Evolutionary conservation across 1,139 yeast genomes (phyloP), one percentile per base, ranked within the genome.

Genomic region (Yamadazyma sp.): DNA sequence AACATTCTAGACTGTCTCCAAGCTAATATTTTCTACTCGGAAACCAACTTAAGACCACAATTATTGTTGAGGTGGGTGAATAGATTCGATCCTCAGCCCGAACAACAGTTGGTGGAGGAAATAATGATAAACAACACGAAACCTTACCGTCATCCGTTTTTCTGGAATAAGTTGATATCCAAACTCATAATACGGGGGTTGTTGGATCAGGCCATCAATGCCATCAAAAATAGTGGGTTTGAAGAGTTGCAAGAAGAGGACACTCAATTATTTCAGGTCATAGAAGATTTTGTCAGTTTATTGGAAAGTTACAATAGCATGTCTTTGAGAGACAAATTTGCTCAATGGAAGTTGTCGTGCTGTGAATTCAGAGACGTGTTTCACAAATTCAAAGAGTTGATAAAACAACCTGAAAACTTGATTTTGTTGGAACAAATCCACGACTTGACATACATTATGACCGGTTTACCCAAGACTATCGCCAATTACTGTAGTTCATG

Each of bases 181-280:
- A 82, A 77, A 48, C 57, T 82, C 32, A 54, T 83, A 1, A 52
- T 78, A 3, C 70, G 95, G 53, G 95, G 95, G 0, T 61, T 81
- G 34, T 73, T 81, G 42, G 59, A 64, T 1, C 81, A 78, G 43
- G 82, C 86, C 1, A 59, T 70, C 2, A 70, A 63, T 41, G 79
- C 75, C 6, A 64, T 74, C 35, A 62, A 57, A 30, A 63, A 63
- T 32, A 73, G 68, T 24, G 59, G 64, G 15, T 78, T 57, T 48
- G 63, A 67, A 29, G 73, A 64, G 30, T 54, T 76, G 22, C 45
- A 62, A 38, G 47, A 52, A 0, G 45, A 59, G 3, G 41, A 47
- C 50, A 0, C 55, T 0, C 69, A 61, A 13, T 49, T 69, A 3
- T 62, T 52, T 39, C 56, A 70, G 24, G 65, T 74, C 3, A 68